Base-by-base conservation (phyloP, 106 monocot species). In the Dactylorhiza incarnata region DNA sequence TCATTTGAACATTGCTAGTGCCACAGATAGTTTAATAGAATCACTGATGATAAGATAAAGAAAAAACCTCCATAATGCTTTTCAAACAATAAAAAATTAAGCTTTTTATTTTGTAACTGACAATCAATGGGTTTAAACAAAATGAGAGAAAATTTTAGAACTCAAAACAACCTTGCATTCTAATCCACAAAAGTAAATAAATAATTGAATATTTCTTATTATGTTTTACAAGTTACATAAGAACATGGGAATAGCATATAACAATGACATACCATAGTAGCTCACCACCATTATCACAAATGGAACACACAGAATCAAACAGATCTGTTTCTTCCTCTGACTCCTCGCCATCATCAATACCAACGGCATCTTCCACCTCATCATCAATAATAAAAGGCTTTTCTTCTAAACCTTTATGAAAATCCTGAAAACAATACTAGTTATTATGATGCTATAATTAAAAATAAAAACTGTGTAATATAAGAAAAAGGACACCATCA, bases 241-340 rank as follows among this genome's bases (percentile, higher is more conserved):
- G 19, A 69, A 19, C 17, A 46, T n/a, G 45, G n/a, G 19, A 16
- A 69, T 68, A 22, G 45, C 16, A 69, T 6, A 72, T 24, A 72
- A 49, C 0, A 72, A 44, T 49, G 16, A 17, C 72, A 72, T 72
- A 72, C 72, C 72, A 72, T 49, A 72, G 72, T 10, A 71, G 12
- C 50, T 46, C 53, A 49, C 69, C 70, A 12, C 53, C 77, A 68
- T 67, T 68, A 69, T 68, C 49, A 50, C 69, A 78, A 23, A 75
- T 52, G 22, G 58, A 8, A 61, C 75, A 68, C 55, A 74, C 68
- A 54, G 75, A 68, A 74, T 49, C 77, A 68, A 68, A 66, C n/a
- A 37, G 13, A 72, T 53, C 71, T 72, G 56, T 72, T 23, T 78
- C 72, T 58, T 78, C 71, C n/a, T 71, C 67, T 15, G 63, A 76